These are phyloP conservation scores for Atkinsonella hypoxylon DNA, from an alignment of 2,329 filamentous ascomycete species.

Conservation along the genomic window DNA sequence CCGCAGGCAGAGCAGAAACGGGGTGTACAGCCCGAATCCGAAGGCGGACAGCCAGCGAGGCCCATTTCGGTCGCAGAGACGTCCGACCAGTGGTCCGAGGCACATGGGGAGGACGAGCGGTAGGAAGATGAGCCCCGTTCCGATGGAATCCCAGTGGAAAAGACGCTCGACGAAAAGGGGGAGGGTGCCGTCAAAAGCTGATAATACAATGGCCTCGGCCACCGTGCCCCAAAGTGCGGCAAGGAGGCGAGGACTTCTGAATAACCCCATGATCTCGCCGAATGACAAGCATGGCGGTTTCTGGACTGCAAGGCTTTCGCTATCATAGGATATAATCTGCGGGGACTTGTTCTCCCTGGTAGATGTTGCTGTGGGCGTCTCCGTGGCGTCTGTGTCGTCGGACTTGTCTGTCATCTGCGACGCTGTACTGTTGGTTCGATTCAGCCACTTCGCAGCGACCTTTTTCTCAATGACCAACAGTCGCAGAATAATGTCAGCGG, in stretches of 20 bases:
- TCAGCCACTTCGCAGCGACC: slow-evolving; percentile 17
- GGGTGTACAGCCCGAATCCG: slow-evolving; percentile 21
- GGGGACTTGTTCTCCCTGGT: neutral
- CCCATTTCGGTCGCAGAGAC: slow-evolving; percentile 21
- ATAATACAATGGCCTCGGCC: slow-evolving; percentile 20
- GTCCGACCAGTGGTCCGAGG: slow-evolving; percentile 19
- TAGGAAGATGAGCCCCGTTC: slow-evolving; percentile 23
- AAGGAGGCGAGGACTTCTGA: slow-evolving; percentile 20
- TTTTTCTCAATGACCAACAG: slow-evolving; percentile 22
- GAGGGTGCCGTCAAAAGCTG: slow-evolving; percentile 22
- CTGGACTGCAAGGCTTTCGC: neutral
- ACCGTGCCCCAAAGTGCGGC: slow-evolving; percentile 23
- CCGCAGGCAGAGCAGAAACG: slow-evolving; percentile 22
- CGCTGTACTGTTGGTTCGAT: neutral
- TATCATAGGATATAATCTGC: neutral
- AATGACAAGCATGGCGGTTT: neutral
- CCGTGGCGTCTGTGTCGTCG: neutral
- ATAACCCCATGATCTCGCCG: slow-evolving; percentile 14
- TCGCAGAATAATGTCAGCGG: slow-evolving; percentile 20
- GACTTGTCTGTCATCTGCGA: neutral
- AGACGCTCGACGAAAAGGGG: slow-evolving; percentile 18
- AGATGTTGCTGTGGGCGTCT: neutral
- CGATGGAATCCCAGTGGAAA: slow-evolving; percentile 22
- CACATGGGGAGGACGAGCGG: slow-evolving; percentile 20
- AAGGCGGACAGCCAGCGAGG: slow-evolving; percentile 22